Evolutionary conservation across 2,329 filamentous ascomycete genomes (phyloP), one percentile per base, ranked within the genome.

Genomic region (Orbilia ellipsospora): DNA sequence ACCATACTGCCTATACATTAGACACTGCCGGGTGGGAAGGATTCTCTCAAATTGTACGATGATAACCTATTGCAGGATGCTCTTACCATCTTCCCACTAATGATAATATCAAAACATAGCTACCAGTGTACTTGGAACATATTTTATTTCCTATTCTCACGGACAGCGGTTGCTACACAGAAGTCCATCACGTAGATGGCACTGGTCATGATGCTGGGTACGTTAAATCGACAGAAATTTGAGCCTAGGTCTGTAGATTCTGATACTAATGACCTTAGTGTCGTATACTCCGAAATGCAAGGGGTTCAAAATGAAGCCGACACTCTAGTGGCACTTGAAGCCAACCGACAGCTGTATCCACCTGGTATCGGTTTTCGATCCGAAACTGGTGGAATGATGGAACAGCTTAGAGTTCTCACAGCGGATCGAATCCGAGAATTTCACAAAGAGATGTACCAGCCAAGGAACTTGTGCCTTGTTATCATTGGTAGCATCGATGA

Each of bases 231-330:
- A 85, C 80, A 80, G 18, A n/a, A 80, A 6, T 7, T 57, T n/a
- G 54, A 12, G 12, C 42, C 36, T 56, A 20, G 10, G 12, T 44
- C 26, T 62, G 2, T 28, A 23, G 26, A 56, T 28, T 12, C 45
- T 18, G 2, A 62, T 40, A 40, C 64, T 65, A 8, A 28, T 51
- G 20, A 18, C 10, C 56, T 63, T 20, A 77, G 93, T 77, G 94
- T 97, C 0, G 95, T 99, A 7, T 99, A 99, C 83, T 97, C 94
- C 0, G 95, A 99, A 83, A 99, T 99, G 95, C 95, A 99, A 83
- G 95, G 90, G 23, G 89, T 97, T 1, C 92, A 98, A 81, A 96
- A 96, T 81, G 90, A 89, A 62, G 90, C 91, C 78, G 85, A 87
- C 6, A 93, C 97, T 81, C 88, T 98, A 72, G 97, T 98, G 88